Conservation (phyloP, 2,329 filamentous ascomycete species). For the Pezicula carpinea region DNA sequence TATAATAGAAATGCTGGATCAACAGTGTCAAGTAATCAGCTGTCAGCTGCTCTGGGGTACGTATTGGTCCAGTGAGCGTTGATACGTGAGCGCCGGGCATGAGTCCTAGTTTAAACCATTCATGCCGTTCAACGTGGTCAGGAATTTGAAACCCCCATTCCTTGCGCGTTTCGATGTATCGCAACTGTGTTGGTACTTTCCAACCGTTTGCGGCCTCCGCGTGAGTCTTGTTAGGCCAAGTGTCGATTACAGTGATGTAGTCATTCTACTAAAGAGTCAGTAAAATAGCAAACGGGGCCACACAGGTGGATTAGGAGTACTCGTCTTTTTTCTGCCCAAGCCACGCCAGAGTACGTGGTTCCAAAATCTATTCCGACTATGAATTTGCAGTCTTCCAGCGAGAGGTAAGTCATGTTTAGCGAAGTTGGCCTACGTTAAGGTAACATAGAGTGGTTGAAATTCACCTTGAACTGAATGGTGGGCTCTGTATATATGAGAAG, state of each 20-base stretch:
- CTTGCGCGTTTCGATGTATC: slow-evolving; percentile 5
- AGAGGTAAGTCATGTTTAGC: too few relatives aligned
- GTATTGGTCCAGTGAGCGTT: slow-evolving; percentile 44
- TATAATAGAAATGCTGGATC: slow-evolving; percentile 40
- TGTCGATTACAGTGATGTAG: slow-evolving; percentile 11
- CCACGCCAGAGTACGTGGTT: not conserved
- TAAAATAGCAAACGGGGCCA: not conserved
- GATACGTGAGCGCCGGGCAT: not conserved
- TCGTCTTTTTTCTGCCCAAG: slow-evolving; percentile 14
- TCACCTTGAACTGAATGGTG: too few relatives aligned
- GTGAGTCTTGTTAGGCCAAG: slow-evolving; percentile 5
- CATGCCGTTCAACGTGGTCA: slow-evolving; percentile 1
- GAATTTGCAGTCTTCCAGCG: slow-evolving; percentile 6
- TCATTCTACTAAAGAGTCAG: slow-evolving; percentile 12
- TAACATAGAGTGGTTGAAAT: too few relatives aligned
- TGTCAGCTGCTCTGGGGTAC: slow-evolving; percentile 33
- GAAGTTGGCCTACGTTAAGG: too few relatives aligned
- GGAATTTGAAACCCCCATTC: slow-evolving; percentile 12
- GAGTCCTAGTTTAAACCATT: slow-evolving; percentile 13
- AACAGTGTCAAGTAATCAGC: slow-evolving; percentile 46
- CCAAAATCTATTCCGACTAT: not conserved
- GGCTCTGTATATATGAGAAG: too few relatives aligned
- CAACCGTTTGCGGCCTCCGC: too few relatives aligned
- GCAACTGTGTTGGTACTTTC: slow-evolving; percentile 13
- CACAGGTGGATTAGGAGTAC: slow-evolving; percentile 1